Conservation (phyloP, 192 early-diverging fungal species). For the Coemansia sp. region DNA sequence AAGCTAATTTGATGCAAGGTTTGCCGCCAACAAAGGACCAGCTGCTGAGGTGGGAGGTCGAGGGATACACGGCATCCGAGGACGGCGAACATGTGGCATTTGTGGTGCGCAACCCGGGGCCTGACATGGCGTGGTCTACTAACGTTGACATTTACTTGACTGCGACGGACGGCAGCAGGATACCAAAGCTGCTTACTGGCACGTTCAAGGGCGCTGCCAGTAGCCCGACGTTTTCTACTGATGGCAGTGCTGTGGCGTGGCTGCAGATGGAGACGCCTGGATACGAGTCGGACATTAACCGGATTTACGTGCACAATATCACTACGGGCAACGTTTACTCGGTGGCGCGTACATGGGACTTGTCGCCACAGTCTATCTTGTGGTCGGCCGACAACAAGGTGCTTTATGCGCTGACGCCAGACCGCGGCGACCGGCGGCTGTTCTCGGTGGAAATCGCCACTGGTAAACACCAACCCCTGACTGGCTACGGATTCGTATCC, state of each 20-base stretch:
- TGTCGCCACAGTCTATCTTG: conserved; percentile 48
- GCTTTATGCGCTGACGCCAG: conserved; percentile 55
- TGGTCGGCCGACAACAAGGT: conserved; percentile 25
- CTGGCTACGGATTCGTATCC: conserved; percentile 16
- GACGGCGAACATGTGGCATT: conserved; percentile 65
- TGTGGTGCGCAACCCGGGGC: conserved; percentile 56
- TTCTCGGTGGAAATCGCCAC: conserved; percentile 34
- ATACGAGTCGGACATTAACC: conserved; percentile 68
- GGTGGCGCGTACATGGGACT: conserved; percentile 59
- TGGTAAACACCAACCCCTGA: conserved; percentile 35
- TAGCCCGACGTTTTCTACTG: conserved; percentile 59
- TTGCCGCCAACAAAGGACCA: conserved; percentile 56
- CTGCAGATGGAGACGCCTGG: conserved; percentile 68
- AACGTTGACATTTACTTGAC: conserved; percentile 64
- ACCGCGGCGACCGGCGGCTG: conserved; percentile 57
- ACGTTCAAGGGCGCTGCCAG: conserved; percentile 51
- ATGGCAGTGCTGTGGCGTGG: conserved; percentile 63
- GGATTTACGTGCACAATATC: conserved; percentile 58
- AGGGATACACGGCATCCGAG: conserved; percentile 62
- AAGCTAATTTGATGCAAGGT: conserved; percentile 9
- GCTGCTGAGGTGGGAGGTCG: conserved; percentile 52
- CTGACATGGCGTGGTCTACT: conserved; percentile 68
- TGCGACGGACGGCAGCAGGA: conserved; percentile 38
- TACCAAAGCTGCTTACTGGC: conserved; percentile 46
- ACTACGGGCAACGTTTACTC: conserved; percentile 38